Evolutionary conservation across 176 grass and related monocot species (phyloP), one percentile per base, ranked within the genome.

Genomic region (Carex pumila): DNA sequence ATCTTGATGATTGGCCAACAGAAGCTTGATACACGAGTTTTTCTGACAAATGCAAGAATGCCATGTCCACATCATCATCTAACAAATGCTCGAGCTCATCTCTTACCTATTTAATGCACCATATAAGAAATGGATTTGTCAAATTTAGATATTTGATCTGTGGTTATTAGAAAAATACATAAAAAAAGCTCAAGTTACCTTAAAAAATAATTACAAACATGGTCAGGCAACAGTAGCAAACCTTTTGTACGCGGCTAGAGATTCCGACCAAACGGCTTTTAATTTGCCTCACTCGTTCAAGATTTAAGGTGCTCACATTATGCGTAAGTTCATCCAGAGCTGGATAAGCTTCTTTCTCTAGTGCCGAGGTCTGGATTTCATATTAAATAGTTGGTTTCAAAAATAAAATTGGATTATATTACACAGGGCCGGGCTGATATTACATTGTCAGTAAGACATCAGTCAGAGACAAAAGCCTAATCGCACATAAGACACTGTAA

Each of bases 301-400:
- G 86, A 81, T 97, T 97, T 25, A 89, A 66, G 36, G 89, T 92
- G 86, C 92, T 97, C 18, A 97, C 89, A 86, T 94, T 97, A 39
- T 89, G 83, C 60, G 81, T 89, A 80, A 97, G 90, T 88, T 97
- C 87, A 43, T 97, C 94, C 79, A 97, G 59, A 22, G 89, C 90
- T 60, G 87, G 92, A 66, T 97, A 88, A 2, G 92, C 94, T 81
- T 90, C 94, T 52, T 90, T 92, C 85, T 97, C 94, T 4, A 97
- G 85, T 57, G 83, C 58, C 22, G 29, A 61, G 0, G 91, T 89
- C 91, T 97, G 70, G 19, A 47, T 80, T 77, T 66, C 18, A 34
- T 4, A 82, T 53, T 12, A 52, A 66, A 79, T 2, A 63, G 13
- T 45, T 68, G 34, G 1, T 39, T 69, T 41, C 36, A 18, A 37